Base-by-base conservation (phyloP, 176 grass and related monocot species). In the Carex parvula region DNA sequence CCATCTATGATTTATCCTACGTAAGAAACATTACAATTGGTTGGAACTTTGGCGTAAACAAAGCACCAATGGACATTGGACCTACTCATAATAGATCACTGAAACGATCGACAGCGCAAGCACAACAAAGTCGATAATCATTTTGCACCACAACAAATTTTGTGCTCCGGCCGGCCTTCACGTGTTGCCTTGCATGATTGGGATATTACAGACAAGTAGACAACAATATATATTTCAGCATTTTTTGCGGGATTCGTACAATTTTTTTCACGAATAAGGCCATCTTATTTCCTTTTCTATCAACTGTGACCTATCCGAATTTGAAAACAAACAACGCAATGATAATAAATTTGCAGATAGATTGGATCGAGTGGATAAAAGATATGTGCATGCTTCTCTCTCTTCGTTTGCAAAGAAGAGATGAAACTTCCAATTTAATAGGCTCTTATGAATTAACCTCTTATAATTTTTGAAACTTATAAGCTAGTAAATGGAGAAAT, bases 151-250 rank as follows among this genome's bases (percentile, higher is more conserved):
- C 11, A 72, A 72, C 8, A 46, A 72, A 46, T 44, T 71, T 72
- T 46, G 65, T 2, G 14, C 6, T 72, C 9, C 17, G 17, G n/a
- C n/a, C n/a, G n/a, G 22, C 69, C 39, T 72, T 72, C 69, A 72
- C 69, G 69, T 72, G 69, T 72, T 72, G 18, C 8, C 39, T 22
- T 24, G n/a, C 39, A 50, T 73, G 70, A 73, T 73, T 73, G 42
- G n/a, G n/a, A 73, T 48, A 48, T 13, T 9, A 73, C 70, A 73
- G 30, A 22, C 37, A 39, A 39, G 4, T 39, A n/a, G n/a, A n/a
- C 37, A 39, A 39, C 24, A 65, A 60, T 8, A 5, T 65, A 20
- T 3, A 5, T 65, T 32, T 65, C 63, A 33, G 12, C 70, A 73
- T 4, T 73, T 73, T 48, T 50, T 73, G n/a, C 22, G 42, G 42